Evolutionary conservation across 345 rosid genomes (phyloP).

Genomic region (Anastatica hierochuntica): DNA sequence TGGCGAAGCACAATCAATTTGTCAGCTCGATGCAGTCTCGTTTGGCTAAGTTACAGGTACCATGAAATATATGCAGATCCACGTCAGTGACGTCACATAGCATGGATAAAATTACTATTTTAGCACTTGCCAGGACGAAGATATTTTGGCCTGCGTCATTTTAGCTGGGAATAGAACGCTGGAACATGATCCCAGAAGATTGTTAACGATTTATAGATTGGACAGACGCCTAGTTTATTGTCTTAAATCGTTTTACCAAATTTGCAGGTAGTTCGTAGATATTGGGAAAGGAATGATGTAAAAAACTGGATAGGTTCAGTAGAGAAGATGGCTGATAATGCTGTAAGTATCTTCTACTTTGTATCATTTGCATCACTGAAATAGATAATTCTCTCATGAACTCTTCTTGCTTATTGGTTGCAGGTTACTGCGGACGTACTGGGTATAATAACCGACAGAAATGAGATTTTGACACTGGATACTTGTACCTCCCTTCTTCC

Average conservation of each 20-base stretch:
- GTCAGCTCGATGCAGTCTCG: slow-evolving; percentile 90
- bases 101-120: background rate
- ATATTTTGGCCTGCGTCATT: too few relatives aligned
- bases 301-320: slow-evolving; percentile 63
- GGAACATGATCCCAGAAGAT: background rate
- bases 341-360: slow-evolving; percentile 40
- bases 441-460: slow-evolving; percentile 50
- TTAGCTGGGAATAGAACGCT: too few relatives aligned
- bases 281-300: slow-evolving; percentile 81
- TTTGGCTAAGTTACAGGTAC: slow-evolving; percentile 85
- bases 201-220: background rate
- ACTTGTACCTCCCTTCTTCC: slow-evolving; percentile 82
- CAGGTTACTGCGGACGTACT: slow-evolving; percentile 89
- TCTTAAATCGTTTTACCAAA: slow-evolving; percentile 19
- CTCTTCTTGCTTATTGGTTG: slow-evolving; percentile 11
- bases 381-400: background rate
- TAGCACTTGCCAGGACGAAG: background rate
- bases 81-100: too few relatives aligned
- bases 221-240: background rate
- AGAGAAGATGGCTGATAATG: slow-evolving; percentile 93
- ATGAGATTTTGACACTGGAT: slow-evolving; percentile 69
- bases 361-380: background rate
- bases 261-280: slow-evolving; percentile 69
- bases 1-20: slow-evolving; percentile 78
- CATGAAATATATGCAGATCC: too few relatives aligned